Evolutionary conservation across 192 early-diverging fungal genomes (phyloP).

Genomic region (Dispira simplex): DNA sequence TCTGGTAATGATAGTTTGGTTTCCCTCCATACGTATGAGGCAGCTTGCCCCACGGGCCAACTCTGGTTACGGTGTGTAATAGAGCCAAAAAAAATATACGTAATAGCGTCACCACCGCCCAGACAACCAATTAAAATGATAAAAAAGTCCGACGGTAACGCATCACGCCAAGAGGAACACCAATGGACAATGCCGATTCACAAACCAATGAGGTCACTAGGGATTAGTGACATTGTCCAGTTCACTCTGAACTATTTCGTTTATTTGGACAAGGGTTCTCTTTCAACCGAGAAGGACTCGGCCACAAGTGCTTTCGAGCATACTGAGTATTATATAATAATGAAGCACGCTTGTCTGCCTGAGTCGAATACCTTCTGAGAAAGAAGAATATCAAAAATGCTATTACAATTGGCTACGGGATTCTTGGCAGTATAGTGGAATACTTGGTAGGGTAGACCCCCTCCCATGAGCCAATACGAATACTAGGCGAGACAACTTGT

Average conservation of each 20-base stretch:
- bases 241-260: not conserved
- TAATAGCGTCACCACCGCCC: no score
- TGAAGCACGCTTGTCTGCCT: no score
- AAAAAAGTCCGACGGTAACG: not conserved
- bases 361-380: no score
- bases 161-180: not conserved
- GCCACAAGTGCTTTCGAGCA: no score
- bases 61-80: conserved; percentile 19
- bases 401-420: not conserved
- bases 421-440: not conserved
- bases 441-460: not conserved
- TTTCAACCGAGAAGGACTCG: no score
- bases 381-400: not conserved
- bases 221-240: not conserved
- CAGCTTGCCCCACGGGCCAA: conserved; percentile 38
- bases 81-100: no score
- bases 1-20: conserved; percentile 47
- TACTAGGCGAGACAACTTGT: not conserved
- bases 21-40: conserved; percentile 54
- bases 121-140: not conserved
- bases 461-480: not conserved
- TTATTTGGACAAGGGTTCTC: no score
- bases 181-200: not conserved
- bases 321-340: no score
- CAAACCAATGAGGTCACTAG: not conserved